These are phyloP conservation scores for Teratosphaeria pseudoeucalypti DNA, from an alignment of 2,329 filamentous ascomycete genomes.

Conservation along the genomic window DNA sequence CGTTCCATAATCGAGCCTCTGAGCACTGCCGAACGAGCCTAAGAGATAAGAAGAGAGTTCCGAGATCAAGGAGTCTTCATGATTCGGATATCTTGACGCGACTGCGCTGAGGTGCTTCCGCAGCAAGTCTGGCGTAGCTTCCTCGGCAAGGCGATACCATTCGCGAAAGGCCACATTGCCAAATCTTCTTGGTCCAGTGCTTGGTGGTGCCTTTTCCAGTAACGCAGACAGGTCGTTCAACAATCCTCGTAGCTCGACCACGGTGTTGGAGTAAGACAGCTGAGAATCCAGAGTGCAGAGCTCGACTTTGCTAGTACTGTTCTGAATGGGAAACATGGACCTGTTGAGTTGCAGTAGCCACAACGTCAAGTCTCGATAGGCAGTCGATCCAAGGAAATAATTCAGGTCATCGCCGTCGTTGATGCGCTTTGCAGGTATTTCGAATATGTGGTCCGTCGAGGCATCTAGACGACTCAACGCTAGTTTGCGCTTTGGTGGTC, in stretches of 20 bases:
- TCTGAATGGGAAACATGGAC: constrained; percentile 64
- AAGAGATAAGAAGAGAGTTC: constrained; percentile 74
- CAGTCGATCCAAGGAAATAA: constrained; percentile 67
- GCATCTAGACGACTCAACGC: constrained; percentile 10
- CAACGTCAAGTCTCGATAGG: constrained; percentile 75
- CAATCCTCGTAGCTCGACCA: constrained; percentile 56
- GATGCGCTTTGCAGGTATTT: constrained; percentile 66
- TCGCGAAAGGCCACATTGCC: constrained; percentile 83
- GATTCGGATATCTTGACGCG: constrained; percentile 11
- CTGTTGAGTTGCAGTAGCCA: constrained; percentile 88
- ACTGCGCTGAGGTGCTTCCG: constrained; percentile 6
- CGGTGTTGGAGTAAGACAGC: constrained; percentile 35
- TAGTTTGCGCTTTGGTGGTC: constrained; percentile 1
- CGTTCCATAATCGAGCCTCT: constrained; percentile 88
- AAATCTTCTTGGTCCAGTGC: constrained; percentile 76
- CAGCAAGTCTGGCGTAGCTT: constrained; percentile 43
- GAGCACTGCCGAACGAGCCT: constrained; percentile 76
- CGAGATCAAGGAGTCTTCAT: constrained; percentile 15
- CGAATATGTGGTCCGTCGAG: constrained; percentile 39
- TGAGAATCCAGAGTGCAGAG: constrained; percentile 36
- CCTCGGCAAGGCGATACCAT: constrained; percentile 65
- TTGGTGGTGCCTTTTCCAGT: constrained; percentile 70
- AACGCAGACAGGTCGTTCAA: constrained; percentile 55
- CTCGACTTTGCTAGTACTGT: constrained; percentile 22
- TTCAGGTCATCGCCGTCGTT: constrained; percentile 73